Base-by-base conservation (phyloP, 2,329 filamentous ascomycete species). In the Colletotrichum sidae region DNA sequence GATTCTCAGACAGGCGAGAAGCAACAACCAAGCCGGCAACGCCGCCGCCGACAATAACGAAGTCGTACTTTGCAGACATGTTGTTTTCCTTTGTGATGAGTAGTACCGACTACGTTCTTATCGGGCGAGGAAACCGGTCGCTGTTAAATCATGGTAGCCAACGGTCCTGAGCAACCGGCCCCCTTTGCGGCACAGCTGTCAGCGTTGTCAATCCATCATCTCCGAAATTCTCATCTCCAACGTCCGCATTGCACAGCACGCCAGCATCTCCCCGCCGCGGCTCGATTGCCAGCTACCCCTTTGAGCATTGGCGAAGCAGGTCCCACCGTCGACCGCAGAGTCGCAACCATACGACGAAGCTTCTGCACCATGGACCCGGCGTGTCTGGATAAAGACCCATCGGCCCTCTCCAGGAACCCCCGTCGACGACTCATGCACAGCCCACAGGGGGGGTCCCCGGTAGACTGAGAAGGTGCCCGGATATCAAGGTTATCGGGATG, bases 11-110 rank as follows among this genome's bases (percentile, higher is more conserved):
- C n/a, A 68, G 41, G 5, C 65, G 64, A 25, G 64, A 35, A 4
- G 67, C 67, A 11, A 67, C 44, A 12, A 68, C 67, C 25, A 67
- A 53, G 46, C 67, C 67, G 44, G 64, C 60, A 33, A 67, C 65
- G 44, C 67, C 67, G 13, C 67, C 67, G 42, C 67, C 67, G 39
- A 68, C 49, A n/a, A 68, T 57, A 41, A 67, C 46, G 45, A 57
- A 67, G 51, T 67, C 65, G 53, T 66, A 66, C n/a, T 69, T 68
- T 17, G 67, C 69, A 67, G 69, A 68, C 51, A 73, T 65, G 39
- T 61, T 56, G 13, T 45, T 45, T 45, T 9, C 6, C 37, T 33
- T 46, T n/a, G 9, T 10, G 44, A 46, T 46, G 44, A 46, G 44
- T 17, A 3, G 44, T 33, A 11, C 44, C 13, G 42, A 12, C 13